Evolutionary conservation across 306 rosid species (phyloP).

Genomic region (peach (Prunus persica)): Prunus_persica_NCBIv2 NC_034012.1:1283501-1284000

Average conservation of each 20-base stretch:
- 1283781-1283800: constrained; percentile 18
- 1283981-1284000: background rate
- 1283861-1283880: constrained; percentile 3
- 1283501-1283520: constrained; percentile 23
- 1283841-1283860: background rate
- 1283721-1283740: background rate
- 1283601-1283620: constrained; percentile 29
- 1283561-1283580: background rate
- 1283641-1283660: background rate
- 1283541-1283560: background rate
- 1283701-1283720: background rate
- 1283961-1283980: background rate
- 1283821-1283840: constrained; percentile 19
- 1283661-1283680: background rate
- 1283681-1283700: background rate
- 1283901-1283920: background rate
- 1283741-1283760: background rate
- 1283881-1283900: background rate
- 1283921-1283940: background rate
- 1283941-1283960: background rate
- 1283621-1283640: constrained; percentile 15
- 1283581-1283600: constrained; percentile 18
- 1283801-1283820: constrained; percentile 1
- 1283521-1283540: background rate
- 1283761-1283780: constrained; percentile 18